Evolutionary conservation across 164 flowering plant species (phyloP).

Genomic region (Sextonia rubra): DNA sequence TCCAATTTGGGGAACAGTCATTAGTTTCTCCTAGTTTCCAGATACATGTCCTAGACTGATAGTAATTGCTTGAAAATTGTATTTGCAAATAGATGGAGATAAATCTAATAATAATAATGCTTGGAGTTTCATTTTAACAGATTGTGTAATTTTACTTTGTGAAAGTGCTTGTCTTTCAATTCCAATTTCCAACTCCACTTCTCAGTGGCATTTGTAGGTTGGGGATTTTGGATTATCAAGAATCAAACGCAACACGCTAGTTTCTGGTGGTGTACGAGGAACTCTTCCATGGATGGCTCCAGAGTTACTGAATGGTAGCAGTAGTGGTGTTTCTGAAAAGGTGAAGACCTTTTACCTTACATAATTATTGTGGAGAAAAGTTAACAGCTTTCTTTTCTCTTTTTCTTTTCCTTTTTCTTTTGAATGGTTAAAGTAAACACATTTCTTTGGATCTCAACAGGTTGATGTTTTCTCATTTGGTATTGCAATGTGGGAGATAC

Average conservation of each 20-base stretch:
- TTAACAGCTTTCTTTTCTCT: background rate
- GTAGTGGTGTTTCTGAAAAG: conserved; percentile 78
- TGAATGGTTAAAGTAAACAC: background rate
- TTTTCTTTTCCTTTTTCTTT: no score
- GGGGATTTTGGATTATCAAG: conserved; percentile 91
- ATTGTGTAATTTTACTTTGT: background rate
- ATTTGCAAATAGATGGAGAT: background rate
- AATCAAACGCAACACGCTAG: conserved; percentile 77
- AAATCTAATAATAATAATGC: background rate
- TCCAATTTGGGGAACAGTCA: background rate
- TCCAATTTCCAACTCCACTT: background rate
- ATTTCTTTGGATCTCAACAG: conserved; percentile 26
- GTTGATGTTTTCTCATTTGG: conserved; percentile 96
- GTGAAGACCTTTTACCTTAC: conserved; percentile 25
- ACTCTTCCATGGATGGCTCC: conserved; percentile 99
- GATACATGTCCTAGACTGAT: background rate
- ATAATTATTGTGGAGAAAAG: background rate
- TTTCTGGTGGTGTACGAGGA: conserved; percentile 93
- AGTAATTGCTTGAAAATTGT: background rate
- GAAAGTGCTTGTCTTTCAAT: background rate
- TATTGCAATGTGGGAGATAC: conserved; percentile 81
- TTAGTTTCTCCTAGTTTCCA: background rate
- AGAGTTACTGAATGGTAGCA: conserved; percentile 76
- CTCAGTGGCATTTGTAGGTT: conserved; percentile 37
- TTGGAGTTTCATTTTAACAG: background rate